phyloP scores from a whole-genome alignment of 257 asterid species.

The Solanum infundibuliforme region DNA sequence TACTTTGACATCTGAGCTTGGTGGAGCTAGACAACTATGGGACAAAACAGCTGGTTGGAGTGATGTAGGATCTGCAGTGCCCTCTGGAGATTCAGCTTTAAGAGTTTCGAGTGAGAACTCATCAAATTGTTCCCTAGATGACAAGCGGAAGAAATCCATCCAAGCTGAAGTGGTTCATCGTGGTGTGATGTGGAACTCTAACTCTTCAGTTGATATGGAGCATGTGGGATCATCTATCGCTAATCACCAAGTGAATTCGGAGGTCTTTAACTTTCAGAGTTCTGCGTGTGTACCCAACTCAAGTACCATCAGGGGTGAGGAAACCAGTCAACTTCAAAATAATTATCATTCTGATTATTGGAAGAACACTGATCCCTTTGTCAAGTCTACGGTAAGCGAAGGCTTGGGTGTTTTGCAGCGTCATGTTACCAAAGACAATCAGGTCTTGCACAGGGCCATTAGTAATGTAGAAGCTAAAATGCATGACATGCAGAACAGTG shows the following conservation, averaged over 20 bases:
- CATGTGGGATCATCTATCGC: conserved; percentile 22
- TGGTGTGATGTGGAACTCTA: conserved; percentile 40
- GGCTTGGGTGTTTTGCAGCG: conserved; percentile 25
- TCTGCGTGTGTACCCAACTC: conserved; percentile 26
- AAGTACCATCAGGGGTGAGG: conserved; percentile 26
- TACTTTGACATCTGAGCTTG: conserved; percentile 23
- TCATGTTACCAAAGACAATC: conserved; percentile 24
- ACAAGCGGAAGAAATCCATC: conserved; percentile 21
- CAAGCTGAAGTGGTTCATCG: conserved; percentile 22
- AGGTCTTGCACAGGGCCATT: conserved; percentile 14
- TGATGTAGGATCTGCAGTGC: conserved; percentile 27
- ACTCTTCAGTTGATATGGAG: conserved; percentile 26
- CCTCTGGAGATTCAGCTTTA: conserved; percentile 28
- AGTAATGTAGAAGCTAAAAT: conserved; percentile 23
- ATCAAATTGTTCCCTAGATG: conserved; percentile 21
- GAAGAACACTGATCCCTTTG: conserved; percentile 40
- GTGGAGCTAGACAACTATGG: conserved; percentile 25
- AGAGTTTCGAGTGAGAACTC: conserved; percentile 26
- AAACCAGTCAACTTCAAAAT: conserved; percentile 33
- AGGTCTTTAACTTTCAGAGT: conserved; percentile 29
- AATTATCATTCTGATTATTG: conserved; percentile 40
- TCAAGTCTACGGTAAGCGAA: conserved; percentile 34
- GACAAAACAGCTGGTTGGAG: conserved; percentile 43
- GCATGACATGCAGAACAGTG: conserved; percentile 30
- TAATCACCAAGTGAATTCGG: conserved; percentile 28